Base-by-base conservation (phyloP, 768 basidiomycete genomes). In the Boletus reticuloceps region DNA sequence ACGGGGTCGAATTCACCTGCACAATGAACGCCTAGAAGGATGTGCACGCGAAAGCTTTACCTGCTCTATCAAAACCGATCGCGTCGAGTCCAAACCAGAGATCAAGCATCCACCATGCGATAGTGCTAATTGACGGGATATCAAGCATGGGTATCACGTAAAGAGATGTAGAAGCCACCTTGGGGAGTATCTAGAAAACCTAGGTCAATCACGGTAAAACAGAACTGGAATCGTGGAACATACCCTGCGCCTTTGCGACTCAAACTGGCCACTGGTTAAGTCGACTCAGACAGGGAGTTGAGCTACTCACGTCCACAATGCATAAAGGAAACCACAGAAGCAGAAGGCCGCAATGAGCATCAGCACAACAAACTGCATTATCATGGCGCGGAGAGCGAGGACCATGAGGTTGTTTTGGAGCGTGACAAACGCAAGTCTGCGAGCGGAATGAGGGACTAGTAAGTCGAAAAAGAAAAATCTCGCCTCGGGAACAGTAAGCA, bases 51-150 rank as follows among this genome's bases (percentile, higher is more conserved):
- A 49, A 55, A 36, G 41, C 81, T 89, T 64, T 55, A 92, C 93
- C 80, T 22, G 94, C 83, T 64, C 77, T 78, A 59, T 91, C 83
- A 64, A 98, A 97, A 5, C 95, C 95, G 45, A 79, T 84, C 0
- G 94, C 92, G 71, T 98, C 96, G 7, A 98, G 79, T n/a, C 96
- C 96, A 65, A 98, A 98, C 82, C 84, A 92, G 11, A 94, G 70
- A 65, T 95, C 91, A 22, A 95, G 79, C 85, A 97, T 91, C 92
- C 93, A 96, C 94, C 93, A 97, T 0, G 88, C 85, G 51, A 95
- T 91, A 29, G 82, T 79, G 22, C 82, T 82, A 17, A 5, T 5
- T 8, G 32, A 36, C 16, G 1, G 54, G 50, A 54, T 57, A 59
- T 40, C 51, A 31, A 54, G 39, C 16, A 42, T 4, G 5, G 11